Evolutionary conservation across 108 stramenopile genomes (phyloP).

Genomic region (Skeletonema marinoi): DNA sequence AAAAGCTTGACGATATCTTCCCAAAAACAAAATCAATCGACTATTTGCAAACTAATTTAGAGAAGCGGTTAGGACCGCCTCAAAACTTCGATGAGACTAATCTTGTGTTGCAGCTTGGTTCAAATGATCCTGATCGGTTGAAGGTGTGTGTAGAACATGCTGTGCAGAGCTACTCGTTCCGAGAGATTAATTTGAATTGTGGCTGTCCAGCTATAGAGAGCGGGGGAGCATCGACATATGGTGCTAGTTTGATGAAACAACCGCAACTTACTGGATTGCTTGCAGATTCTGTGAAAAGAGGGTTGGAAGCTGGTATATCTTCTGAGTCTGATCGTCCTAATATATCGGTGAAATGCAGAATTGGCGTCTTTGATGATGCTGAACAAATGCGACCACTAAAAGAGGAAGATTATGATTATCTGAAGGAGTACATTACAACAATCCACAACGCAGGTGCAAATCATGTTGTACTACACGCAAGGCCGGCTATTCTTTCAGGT

Average conservation of each 20-base stretch:
- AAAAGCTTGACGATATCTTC: conserved; percentile 54
- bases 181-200: conserved; percentile 60
- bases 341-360: conserved; percentile 51
- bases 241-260: conserved; percentile 58
- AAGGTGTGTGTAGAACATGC: conserved; percentile 27
- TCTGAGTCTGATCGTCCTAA: conserved; percentile 18
- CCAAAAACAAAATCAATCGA: conserved; percentile 4
- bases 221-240: conserved; percentile 54
- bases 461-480: conserved; percentile 57
- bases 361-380: conserved; percentile 43
- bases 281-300: conserved; percentile 15
- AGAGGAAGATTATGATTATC: conserved; percentile 28
- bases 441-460: conserved; percentile 35
- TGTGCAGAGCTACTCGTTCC: conserved; percentile 16
- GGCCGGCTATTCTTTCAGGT: conserved; percentile 52
- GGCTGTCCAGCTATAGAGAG: conserved; percentile 57
- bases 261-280: conserved; percentile 34
- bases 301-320: neutral
- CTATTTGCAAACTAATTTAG: neutral
- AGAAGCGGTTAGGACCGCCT: conserved; percentile 28
- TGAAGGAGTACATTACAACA: conserved; percentile 34
- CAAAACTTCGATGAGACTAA: conserved; percentile 16
- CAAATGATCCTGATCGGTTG: conserved; percentile 33
- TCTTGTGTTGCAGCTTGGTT: conserved; percentile 51
- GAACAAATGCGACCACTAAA: conserved; percentile 25